Evolutionary conservation across 176 grass and related monocot genomes (phyloP), one percentile per base, ranked within the genome.

Genomic region (Dendrocalamus sinicus): DNA sequence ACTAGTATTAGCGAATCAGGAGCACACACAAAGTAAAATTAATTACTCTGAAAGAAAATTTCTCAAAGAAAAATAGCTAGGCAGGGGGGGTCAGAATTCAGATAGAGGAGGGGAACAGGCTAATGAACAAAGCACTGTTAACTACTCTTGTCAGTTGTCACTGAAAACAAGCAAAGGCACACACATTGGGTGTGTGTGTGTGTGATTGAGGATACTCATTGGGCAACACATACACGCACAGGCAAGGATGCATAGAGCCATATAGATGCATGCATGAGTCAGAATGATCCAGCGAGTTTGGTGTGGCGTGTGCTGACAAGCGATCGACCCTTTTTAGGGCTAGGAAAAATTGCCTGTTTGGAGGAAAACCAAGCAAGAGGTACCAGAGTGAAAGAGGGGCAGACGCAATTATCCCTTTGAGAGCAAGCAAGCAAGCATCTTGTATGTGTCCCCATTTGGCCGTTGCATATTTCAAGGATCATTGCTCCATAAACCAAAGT

Each of bases 131-230:
- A 63, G 24, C 81, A 73, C 26, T 14, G 41, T 65, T 12, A 47
- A 65, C 59, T 58, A 40, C 0, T 6, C 69, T n/a, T 48, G 76
- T 41, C 66, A 44, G 17, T 17, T 72, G 41, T 52, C 62, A 81
- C 62, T 81, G 83, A 76, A 81, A 82, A 90, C 63, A 81, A 80
- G 81, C 82, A 43, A 84, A 79, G 19, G 55, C 24, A 48, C 14
- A 37, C 22, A 68, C 59, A 19, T 35, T 22, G 81, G 72, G 43
- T 35, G 41, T 30, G 37, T 67, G 78, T 26, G 28, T 30, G 28
- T 30, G 28, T 30, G 39, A 46, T 72, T 16, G 73, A 61, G 12
- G 30, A 69, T 20, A 51, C 4, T 63, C 17, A 39, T 10, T 14
- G 35, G 32, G 22, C 8, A 30, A 73, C 65, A 16, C 19, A 40